phyloP scores from a whole-genome alignment of 1,284 basidiomycete genomes.

The Pseudozyma sp. region DNA sequence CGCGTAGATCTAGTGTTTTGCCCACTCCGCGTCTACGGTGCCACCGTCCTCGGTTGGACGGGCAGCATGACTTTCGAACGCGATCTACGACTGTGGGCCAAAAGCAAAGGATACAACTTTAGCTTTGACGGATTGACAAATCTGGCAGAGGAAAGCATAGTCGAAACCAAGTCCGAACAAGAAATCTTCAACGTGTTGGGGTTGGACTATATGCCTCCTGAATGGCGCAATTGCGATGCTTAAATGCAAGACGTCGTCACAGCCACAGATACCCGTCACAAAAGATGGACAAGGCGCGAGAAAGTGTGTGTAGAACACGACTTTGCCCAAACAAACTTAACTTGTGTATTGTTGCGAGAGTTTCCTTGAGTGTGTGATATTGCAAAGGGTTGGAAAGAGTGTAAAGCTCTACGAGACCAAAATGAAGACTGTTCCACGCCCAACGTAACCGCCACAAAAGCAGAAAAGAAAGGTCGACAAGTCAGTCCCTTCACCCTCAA shows the following conservation, averaged over 20 bases:
- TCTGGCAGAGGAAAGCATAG: constrained; percentile 22
- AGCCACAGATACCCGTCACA: no score
- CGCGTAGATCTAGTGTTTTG: constrained; percentile 46
- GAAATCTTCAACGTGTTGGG: constrained; percentile 42
- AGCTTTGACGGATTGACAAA: constrained; percentile 50
- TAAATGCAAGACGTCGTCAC: no score
- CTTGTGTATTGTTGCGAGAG: no score
- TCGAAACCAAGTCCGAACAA: constrained; percentile 49
- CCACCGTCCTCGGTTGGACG: constrained; percentile 57
- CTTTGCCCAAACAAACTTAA: no score
- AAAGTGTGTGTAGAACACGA: no score
- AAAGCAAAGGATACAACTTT: constrained; percentile 49
- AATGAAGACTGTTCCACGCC: constrained; percentile 43
- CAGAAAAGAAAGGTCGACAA: background rate
- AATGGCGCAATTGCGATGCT: constrained; percentile 61
- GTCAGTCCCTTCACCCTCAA: no score
- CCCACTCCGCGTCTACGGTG: constrained; percentile 50
- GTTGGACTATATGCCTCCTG: constrained; percentile 52
- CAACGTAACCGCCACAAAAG: background rate
- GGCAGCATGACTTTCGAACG: constrained; percentile 55
- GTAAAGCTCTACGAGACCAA: constrained; percentile 43
- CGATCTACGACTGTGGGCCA: constrained; percentile 53
- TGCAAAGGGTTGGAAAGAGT: background rate
- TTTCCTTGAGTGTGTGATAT: background rate
- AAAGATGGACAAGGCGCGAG: background rate